Percentiles rank a stretch among this genome's conserved stretches.
phyloP scores from a whole-genome alignment of 352 stramenopile genomes.

The Globisporangium radiosum region DNA sequence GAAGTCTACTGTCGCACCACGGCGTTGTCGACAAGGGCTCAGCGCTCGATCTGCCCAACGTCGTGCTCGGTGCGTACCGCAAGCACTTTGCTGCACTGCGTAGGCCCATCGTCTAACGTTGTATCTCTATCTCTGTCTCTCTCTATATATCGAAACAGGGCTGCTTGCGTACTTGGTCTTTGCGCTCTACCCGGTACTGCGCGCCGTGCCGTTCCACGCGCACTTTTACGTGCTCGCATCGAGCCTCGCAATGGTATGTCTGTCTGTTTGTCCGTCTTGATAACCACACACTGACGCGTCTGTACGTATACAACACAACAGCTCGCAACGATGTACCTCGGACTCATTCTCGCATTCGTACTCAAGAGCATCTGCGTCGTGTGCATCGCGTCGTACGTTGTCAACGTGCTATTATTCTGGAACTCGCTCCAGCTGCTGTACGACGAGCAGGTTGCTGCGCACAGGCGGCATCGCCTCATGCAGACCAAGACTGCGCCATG shows the following conservation, averaged over 20 bases:
- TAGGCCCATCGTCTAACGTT: neutral
- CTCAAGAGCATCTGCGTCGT: slow-evolving; percentile 53
- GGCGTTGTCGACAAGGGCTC: slow-evolving; percentile 33
- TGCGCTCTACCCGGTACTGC: slow-evolving; percentile 35
- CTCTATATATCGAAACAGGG: neutral
- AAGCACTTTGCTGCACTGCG: no score
- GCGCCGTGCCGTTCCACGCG: slow-evolving; percentile 26
- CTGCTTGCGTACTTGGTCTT: slow-evolving; percentile 40
- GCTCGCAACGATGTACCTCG: slow-evolving; percentile 41
- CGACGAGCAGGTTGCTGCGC: slow-evolving; percentile 10
- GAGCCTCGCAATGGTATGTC: slow-evolving; percentile 23
- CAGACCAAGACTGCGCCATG: slow-evolving; percentile 1
- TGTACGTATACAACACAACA: slow-evolving; percentile 3
- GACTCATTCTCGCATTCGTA: slow-evolving; percentile 49
- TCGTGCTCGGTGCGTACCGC: slow-evolving; percentile 26
- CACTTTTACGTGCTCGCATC: slow-evolving; percentile 43
- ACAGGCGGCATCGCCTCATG: slow-evolving; percentile 7
- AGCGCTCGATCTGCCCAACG: slow-evolving; percentile 40
- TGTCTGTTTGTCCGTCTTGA: neutral
- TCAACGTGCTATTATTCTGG: slow-evolving; percentile 42
- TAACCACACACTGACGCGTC: neutral
- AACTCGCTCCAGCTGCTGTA: slow-evolving; percentile 30
- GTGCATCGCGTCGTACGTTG: slow-evolving; percentile 42
- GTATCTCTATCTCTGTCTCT: neutral
- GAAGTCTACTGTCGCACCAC: slow-evolving; percentile 34